Evolutionary conservation across 441 rosid genomes (phyloP).

Genomic region (Daphne laureola): DNA sequence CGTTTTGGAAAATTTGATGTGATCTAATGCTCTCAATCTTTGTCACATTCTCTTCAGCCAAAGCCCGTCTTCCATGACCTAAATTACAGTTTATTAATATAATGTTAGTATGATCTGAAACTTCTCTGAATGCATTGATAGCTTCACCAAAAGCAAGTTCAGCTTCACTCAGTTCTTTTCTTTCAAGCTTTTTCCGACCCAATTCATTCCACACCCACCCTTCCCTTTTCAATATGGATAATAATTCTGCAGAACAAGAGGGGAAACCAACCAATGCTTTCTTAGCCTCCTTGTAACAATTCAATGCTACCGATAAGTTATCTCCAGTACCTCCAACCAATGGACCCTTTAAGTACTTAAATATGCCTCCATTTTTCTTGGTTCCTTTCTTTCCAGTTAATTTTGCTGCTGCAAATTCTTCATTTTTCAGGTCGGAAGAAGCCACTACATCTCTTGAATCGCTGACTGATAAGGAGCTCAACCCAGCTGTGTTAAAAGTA

Average conservation of each 20-base stretch:
- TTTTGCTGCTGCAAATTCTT: slow-evolving; percentile 14
- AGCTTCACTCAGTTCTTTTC: slow-evolving; percentile 62
- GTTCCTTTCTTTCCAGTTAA: slow-evolving; percentile 23
- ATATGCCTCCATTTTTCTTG: slow-evolving; percentile 69
- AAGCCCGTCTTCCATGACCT: slow-evolving; percentile 90
- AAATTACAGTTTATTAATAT: slow-evolving; percentile 73
- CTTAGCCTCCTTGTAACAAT: slow-evolving; percentile 72
- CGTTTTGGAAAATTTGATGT: slow-evolving; percentile 33
- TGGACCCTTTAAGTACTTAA: slow-evolving; percentile 49
- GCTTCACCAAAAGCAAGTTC: slow-evolving; percentile 83
- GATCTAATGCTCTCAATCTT: slow-evolving; percentile 50
- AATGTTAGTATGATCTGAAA: slow-evolving; percentile 67
- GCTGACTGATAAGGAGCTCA: slow-evolving; percentile 12
- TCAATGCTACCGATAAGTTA: slow-evolving; percentile 53
- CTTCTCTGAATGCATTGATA: slow-evolving; percentile 67
- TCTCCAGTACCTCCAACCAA: slow-evolving; percentile 50
- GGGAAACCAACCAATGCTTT: slow-evolving; percentile 61
- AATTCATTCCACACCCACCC: slow-evolving; percentile 94
- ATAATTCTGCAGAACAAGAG: slow-evolving; percentile 41
- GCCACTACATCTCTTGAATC: slow-evolving; percentile 13
- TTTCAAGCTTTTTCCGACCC: slow-evolving; percentile 69
- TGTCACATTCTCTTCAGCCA: slow-evolving; percentile 84
- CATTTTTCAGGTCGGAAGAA: slow-evolving; percentile 15
- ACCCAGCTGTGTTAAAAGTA: slow-evolving; percentile 11
- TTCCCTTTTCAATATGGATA: slow-evolving; percentile 58